Evolutionary conservation across 495 filamentous ascomycete genomes (phyloP), one percentile per base, ranked within the genome.

Genomic region (Penicillium simplicissimum): DNA sequence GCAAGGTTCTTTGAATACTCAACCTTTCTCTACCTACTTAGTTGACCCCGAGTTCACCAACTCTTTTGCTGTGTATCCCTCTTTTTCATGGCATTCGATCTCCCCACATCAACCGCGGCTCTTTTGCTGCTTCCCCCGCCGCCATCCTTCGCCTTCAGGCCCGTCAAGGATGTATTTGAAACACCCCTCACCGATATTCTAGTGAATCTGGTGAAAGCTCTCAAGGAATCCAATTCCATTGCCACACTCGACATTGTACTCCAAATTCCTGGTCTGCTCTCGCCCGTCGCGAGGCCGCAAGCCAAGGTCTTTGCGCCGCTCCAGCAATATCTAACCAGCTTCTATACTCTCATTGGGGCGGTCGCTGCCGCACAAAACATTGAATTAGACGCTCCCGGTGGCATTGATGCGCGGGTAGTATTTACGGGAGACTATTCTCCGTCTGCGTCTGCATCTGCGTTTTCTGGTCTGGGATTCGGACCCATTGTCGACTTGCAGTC

Each of bases 291-390:
- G 64, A 71, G 65, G 34, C 75, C 85, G 65, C 76, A 88, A 72
- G 76, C 84, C 64, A 68, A 75, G 76, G 59, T 85, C 58, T 84
- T 91, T 77, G 77, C 72, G 62, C 74, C 82, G 28, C 79, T 88
- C 9, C 92, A 97, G 76, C 74, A 77, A 33, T 80, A 93, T 14
- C 70, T 98, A 23, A 89, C 90, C 21, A 84, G 82, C 54, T 67
- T 96, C 58, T 98, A 98, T 80, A 86, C 84, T 65, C 79, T 98
- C 45, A 77, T 95, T 66, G 84, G 86, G 38, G 76, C 87, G 53
- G 76, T 91, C 28, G 89, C 85, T 59, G 81, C 87, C 38, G 81
- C 87, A 61, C 74, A 85, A 13, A 76, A 77, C 19, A 77, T 88
- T 58, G 78, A 92, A 68, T 70, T 90, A 71, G 83, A 87, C 73